Evolutionary conservation across 306 rosid species (phyloP), one percentile per base, ranked within the genome.

Genomic region (Dalbergia oliveri): DNA sequence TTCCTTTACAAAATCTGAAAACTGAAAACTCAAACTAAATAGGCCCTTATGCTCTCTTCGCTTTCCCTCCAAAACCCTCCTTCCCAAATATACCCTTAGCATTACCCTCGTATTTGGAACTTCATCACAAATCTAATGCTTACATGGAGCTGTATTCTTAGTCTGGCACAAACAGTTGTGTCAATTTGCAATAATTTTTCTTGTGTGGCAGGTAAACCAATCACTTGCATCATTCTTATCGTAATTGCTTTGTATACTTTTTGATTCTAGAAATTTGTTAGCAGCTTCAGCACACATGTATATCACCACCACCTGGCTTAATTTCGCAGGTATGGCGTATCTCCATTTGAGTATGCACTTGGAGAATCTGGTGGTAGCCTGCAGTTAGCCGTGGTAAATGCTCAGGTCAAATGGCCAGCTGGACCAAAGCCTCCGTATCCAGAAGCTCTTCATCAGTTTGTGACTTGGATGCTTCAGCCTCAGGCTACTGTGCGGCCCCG

Each of bases 341-440:
- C 99, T 78, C 99, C 99, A 37, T 95, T 95, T 83, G 99, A 96
- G 81, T 96, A 96, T 85, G 99, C 92, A 12, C 97, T 96, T 62
- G 99, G 98, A 26, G 99, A 96, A 84, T 90, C 98, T 60, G 97
- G 98, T 78, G 99, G 99, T 71, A 96, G 99, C 87, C 94, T 96
- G 82, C 99, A 96, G 71, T 78, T 96, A 91, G 99, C 99, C 54
- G 62, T 91, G 73, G 79, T 93, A 67, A 96, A 96, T 82, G 97
- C 90, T 31, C 99, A 93, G 83, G 72, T 96, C 71, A 96, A 93
- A 79, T 96, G 98, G 97, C 98, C 99, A 26, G 84, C 90, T 45
- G 94, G 95, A 72, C 94, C 92, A 33, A 93, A 86, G 80, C 94
- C 94, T 50, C 84, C 94, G 39, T 96, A 93, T 83, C 98, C 98